Evolutionary conservation across 1,284 basidiomycete genomes (phyloP).

Genomic region (Sanghuangporus sanghuang): DNA sequence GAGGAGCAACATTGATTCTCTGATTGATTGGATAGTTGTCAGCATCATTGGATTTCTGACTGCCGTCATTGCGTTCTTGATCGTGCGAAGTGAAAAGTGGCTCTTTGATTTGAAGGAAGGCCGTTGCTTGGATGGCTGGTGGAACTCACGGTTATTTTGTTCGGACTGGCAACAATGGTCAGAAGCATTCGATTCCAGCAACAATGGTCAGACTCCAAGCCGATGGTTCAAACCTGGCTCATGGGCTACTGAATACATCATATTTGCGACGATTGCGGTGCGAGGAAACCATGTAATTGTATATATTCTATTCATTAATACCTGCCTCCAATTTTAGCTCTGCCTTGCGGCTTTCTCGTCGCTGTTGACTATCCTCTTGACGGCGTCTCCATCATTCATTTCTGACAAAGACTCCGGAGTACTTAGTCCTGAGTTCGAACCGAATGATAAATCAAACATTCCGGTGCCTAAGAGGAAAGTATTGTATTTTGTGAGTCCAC

Average conservation of each 20-base stretch:
- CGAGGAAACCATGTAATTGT: constrained; percentile 23
- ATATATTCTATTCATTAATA: background rate
- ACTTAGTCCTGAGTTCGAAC: constrained; percentile 46
- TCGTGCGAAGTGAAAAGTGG: constrained; percentile 84
- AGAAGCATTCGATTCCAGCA: constrained; percentile 34
- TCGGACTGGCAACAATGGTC: constrained; percentile 76
- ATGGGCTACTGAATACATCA: constrained; percentile 60
- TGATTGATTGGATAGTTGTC: constrained; percentile 88
- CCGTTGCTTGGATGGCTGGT: constrained; percentile 71
- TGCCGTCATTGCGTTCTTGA: constrained; percentile 81
- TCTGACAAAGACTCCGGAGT: constrained; percentile 84
- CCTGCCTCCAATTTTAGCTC: constrained; percentile 40
- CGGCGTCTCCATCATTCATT: constrained; percentile 83
- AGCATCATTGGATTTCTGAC: constrained; percentile 82
- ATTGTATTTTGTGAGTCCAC: constrained; percentile 71
- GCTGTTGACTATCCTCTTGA: constrained; percentile 81
- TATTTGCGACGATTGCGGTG: constrained; percentile 79
- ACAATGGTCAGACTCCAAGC: constrained; percentile 20
- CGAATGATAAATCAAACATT: constrained; percentile 24
- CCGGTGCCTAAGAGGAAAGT: constrained; percentile 53
- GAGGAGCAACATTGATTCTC: constrained; percentile 72
- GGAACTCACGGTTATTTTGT: constrained; percentile 79
- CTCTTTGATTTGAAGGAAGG: constrained; percentile 95
- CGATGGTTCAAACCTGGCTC: constrained; percentile 27
- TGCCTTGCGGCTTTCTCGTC: constrained; percentile 68